Evolutionary conservation across 1,284 basidiomycete species (phyloP), one percentile per base, ranked within the genome.

Genomic region (Pterula multifida): DNA sequence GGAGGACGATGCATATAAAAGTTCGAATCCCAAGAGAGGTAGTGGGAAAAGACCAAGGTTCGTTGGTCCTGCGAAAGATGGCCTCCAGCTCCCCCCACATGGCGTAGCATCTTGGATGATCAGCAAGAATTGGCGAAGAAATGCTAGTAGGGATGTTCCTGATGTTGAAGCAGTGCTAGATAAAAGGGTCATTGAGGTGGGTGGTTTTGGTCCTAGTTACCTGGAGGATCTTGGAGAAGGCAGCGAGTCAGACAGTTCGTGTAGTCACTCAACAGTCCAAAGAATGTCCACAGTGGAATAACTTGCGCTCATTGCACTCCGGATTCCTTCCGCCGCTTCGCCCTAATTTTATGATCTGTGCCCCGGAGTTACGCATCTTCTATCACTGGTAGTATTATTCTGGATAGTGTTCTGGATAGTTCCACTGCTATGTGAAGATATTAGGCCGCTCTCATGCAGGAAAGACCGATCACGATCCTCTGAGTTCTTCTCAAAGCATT

Each of bases 61-160:
- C 21, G 57, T 61, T n/a, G 83, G 83, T 0, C 66, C 68, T 24
- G 61, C 64, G 1, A 84, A 82, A 58, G 78, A 81, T n/a, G 74
- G 69, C 1, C 61, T 77, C 6, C 56, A 67, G 21, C 63, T 82
- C 2, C 85, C 85, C 3, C 84, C 85, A 0, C 68, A 69, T 53
- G 79, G 79, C 1, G 68, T 80, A 3, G 68, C 75, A 3, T 65
- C 68, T n/a, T 86, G 83, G 83, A 87, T 87, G 85, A 67, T 86
- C 54, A 85, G 82, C 61, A 71, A 70, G 57, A 64, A 70, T 21
- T 86, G 83, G 83, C 53, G 15, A 32, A 32, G 28, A 32, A 32
- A 32, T 6, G 6, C 6, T 32, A 32, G 15, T 32, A 32, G 15
- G 15, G 15, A 6, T 32, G 15, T 15, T 15, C 6, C 28, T 32